A percentile compares a stretch with the other conserved stretches of the same genome.
phyloP scores from a whole-genome alignment of 352 stramenopile species.

The Pseudoperonospora humuli region DNA sequence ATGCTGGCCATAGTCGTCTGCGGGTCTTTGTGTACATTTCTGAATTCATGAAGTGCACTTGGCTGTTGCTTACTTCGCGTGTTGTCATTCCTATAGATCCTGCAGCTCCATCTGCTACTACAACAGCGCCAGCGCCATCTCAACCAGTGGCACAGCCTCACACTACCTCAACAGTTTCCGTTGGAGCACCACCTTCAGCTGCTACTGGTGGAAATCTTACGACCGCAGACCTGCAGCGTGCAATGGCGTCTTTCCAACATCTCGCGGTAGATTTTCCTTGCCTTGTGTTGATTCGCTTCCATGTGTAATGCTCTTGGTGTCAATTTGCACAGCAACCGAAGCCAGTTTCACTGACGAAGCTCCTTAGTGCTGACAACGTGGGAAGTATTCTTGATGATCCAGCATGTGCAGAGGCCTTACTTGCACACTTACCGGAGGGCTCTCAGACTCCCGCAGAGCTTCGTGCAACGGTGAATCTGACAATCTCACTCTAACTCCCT shows the following conservation, averaged over 20 bases:
- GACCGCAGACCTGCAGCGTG: conserved; percentile 76
- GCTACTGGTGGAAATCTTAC: conserved; percentile 39
- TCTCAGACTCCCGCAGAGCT: conserved; percentile 73
- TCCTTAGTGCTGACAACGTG: conserved; percentile 55
- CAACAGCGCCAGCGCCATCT: conserved; percentile 6
- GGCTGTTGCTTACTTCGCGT: not conserved
- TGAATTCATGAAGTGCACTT: not conserved
- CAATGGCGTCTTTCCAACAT: conserved; percentile 75
- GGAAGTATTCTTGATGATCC: conserved; percentile 58
- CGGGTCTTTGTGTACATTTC: not conserved
- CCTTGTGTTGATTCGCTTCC: not conserved
- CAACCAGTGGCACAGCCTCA: not conserved
- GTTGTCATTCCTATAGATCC: not conserved
- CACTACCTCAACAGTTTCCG: conserved; percentile 3
- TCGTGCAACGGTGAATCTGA: conserved; percentile 42
- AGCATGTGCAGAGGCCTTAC: conserved; percentile 38
- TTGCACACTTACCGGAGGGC: conserved; percentile 72
- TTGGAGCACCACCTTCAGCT: conserved; percentile 7
- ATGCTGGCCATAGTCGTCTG: conserved; percentile 9
- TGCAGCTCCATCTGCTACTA: conserved; percentile 1
- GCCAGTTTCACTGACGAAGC: conserved; percentile 47
- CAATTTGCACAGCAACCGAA: conserved; percentile 41
- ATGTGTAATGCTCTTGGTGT: not conserved
- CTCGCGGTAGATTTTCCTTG: conserved; percentile 29
- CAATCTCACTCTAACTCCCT: not conserved